Conservation (phyloP, 257 asterid species). For the Solanum sejunctum region DNA sequence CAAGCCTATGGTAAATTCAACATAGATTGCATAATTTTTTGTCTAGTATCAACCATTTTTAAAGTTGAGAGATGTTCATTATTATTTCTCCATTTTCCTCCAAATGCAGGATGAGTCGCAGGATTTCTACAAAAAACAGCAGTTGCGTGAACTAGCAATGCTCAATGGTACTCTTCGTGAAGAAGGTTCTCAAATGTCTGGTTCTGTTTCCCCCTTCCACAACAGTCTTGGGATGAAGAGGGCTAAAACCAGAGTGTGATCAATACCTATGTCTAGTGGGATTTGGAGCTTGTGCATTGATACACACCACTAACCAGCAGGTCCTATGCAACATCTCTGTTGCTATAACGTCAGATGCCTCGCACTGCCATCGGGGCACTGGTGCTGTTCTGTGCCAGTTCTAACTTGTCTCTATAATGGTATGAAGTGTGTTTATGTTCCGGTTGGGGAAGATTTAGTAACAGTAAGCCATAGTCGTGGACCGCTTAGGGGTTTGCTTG, state of each 20-base stretch:
- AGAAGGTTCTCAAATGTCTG: slow-evolving; percentile 83
- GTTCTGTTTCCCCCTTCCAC: slow-evolving; percentile 86
- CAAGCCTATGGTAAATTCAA: slow-evolving; percentile 69
- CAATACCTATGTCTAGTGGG: background rate
- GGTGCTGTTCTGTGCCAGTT: slow-evolving; percentile 26
- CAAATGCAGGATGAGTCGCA: slow-evolving; percentile 76
- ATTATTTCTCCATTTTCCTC: background rate
- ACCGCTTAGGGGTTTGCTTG: slow-evolving; percentile 16
- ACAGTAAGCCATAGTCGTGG: slow-evolving; percentile 19
- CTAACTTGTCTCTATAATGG: slow-evolving; percentile 32
- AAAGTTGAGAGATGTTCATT: background rate
- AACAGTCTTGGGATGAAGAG: slow-evolving; percentile 95
- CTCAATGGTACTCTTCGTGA: slow-evolving; percentile 93
- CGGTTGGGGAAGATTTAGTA: slow-evolving; percentile 22
- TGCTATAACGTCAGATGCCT: slow-evolving; percentile 29
- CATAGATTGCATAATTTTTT: background rate
- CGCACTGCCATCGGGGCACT: slow-evolving; percentile 33
- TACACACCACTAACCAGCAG: slow-evolving; percentile 19
- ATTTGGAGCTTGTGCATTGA: slow-evolving; percentile 7
- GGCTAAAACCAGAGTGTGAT: slow-evolving; percentile 85
- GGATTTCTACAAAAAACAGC: slow-evolving; percentile 86
- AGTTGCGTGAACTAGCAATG: slow-evolving; percentile 86
- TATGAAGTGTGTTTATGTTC: slow-evolving; percentile 37
- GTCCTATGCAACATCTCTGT: slow-evolving; percentile 9
- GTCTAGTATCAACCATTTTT: background rate